Base-by-base conservation (phyloP, 345 rosid genomes). In the Citrus cavaleriei region DNA sequence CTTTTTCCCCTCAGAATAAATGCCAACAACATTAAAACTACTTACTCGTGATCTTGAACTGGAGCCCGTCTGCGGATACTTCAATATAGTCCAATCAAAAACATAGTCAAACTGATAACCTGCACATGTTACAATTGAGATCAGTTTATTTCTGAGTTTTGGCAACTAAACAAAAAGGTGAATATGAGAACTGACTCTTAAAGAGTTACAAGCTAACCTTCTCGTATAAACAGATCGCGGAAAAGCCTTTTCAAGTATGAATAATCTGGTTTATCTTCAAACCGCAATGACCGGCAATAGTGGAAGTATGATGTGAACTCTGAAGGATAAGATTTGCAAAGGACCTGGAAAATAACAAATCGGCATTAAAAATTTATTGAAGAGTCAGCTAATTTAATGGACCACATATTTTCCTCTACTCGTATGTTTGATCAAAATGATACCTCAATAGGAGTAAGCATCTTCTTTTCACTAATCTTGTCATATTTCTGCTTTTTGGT, bases 401-500 rank as follows among this genome's bases (percentile, higher is more conserved):
- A 78, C 74, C 64, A 77, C 13, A 78, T 38, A 16, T 27, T 73
- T n/a, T 46, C 42, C 42, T 40, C 21, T 19, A 61, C 19, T 64
- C 70, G 3, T 25, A 5, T 63, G 46, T 22, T 62, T 42, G 13
- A 61, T 40, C 57, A 74, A 42, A 62, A 7, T 37, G 37, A 54
- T 90, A 94, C 98, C 98, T 94, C 99, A 70, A 91, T 86, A 70
- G 98, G 87, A 80, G 97, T 96, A 75, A 91, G 90, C 90, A 90
- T 93, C 93, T 96, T 93, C 89, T 93, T 96, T 83, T 94, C 98
- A 73, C 98, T 91, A 80, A 96, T 96, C 81, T 91, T 96, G 83
- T 94, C 98, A 83, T 96, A 96, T 84, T 94, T 96, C 85, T 94
- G 99, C 89, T 96, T 96, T 88, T 96, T 94, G 21, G 93, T 96